Base-by-base conservation (phyloP, 805 yeast genomes). In the Suhomyces faveliae region DNA sequence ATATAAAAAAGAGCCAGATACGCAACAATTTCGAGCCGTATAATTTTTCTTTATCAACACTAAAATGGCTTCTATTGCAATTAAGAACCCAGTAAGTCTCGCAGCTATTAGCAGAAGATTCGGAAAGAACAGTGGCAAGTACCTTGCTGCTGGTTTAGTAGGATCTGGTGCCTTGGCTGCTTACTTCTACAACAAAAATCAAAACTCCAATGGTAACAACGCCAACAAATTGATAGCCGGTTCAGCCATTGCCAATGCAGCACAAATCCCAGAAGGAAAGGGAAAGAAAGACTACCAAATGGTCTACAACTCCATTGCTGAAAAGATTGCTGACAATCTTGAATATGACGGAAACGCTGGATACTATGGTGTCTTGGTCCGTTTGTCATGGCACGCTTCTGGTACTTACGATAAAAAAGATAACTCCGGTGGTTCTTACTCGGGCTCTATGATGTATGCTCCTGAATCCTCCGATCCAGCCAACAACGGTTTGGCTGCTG, bases 251-350 rank as follows among this genome's bases (percentile, higher is more conserved):
- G 56, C 62, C 42, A 61, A 64, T 41, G 48, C 48, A n/a, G 68
- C 76, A 6, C 58, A 68, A 7, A 54, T 70, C 22, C 74, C 75
- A 10, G 63, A 70, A 5, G 70, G 59, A 5, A 59, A 71, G 57
- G 55, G 69, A 3, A 65, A 60, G 44, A 71, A 74, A 10, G 88
- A 86, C 54, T 90, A 78, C 62, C 90, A 78, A 65, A 58, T 71
- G 50, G 80, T 80, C 51, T 92, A 83, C 69, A 84, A 81, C 70
- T 94, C 82, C 54, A 89, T 80, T 77, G 97, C 84, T 29, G 62
- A 48, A 42, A 53, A 53, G 25, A 47, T 53, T 39, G 46, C 25
- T 13, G 53, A 53, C 43, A 53, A 51, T 35, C 59, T 53, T 46
- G 63, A 59, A 45, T 56, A 47, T 37, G 76, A 71, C 53, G 63